Evolutionary conservation across 371 early-diverging fungal species (phyloP), one percentile per base, ranked within the genome.

Genomic region (Zychaea mexicana): DNA sequence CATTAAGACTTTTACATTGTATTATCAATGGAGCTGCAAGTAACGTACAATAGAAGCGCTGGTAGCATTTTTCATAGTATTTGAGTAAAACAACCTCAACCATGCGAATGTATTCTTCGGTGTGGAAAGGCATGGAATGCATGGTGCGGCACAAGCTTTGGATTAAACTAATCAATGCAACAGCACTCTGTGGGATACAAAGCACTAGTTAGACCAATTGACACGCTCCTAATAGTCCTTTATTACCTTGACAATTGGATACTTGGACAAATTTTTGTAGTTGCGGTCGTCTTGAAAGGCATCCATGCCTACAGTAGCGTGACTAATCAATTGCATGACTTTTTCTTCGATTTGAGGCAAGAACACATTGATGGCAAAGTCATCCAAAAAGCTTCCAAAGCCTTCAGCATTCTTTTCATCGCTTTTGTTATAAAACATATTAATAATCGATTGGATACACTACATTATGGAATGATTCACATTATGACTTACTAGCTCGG

Each of bases 21-120:
- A 33, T 42, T 2, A 24, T 39, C 3, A 1, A 13, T 60, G 5
- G 19, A 13, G 32, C 21, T 13, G 0, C 3, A 15, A 21, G 32
- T 9, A 39, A 42, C 42, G 70, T 76, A 87, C 88, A 85, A 63
- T 89, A 83, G 78, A 90, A 94, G 52, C 90, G 69, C 32, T 82
- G 77, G 45, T 80, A 79, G 60, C 92, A 91, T 70, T 88, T 89
- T 52, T 95, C 96, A 63, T 88, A 90, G 67, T 86, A 95, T 60
- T 87, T 89, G 33, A 85, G 67, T 19, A 91, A 60, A 5, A 94
- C 82, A 58, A 88, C 82, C 62, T 93, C 90, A 56, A 94, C 81
- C 74, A 93, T 88, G n/a, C 83, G 79, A 67, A 92, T 78, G 67
- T 89, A 91, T 71, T 95, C 95, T 10, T 88, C 86, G 4, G 86